These are phyloP conservation scores for Flaveria bidentis DNA, from an alignment of 129 eudicot genomes.

Conservation along the genomic window DNA sequence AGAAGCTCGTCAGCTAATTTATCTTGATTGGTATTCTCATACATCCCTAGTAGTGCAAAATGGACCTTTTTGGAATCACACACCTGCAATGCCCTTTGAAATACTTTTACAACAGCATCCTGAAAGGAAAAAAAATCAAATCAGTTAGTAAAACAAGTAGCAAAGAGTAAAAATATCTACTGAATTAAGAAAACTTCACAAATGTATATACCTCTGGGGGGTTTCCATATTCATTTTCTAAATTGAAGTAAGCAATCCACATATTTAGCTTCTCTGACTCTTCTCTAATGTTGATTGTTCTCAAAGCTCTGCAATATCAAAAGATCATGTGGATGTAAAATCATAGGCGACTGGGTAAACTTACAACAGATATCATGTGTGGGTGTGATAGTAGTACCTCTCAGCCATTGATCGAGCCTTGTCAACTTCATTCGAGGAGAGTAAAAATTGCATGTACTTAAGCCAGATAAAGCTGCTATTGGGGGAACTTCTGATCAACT, in stretches of 20 bases:
- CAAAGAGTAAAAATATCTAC: neutral
- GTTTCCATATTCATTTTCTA: slow-evolving; percentile 84
- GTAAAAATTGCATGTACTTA: slow-evolving; percentile 76
- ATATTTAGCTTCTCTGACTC: slow-evolving; percentile 87
- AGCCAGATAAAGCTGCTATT: slow-evolving; percentile 94
- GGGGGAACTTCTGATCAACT: slow-evolving; percentile 75
- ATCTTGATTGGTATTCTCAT: slow-evolving; percentile 73
- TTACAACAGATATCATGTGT: neutral
- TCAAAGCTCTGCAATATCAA: slow-evolving; percentile 69
- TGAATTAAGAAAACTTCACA: neutral
- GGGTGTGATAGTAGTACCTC: slow-evolving; percentile 44
- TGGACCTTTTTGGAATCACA: slow-evolving; percentile 90
- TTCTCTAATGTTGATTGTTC: slow-evolving; percentile 74
- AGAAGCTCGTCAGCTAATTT: slow-evolving; percentile 76
- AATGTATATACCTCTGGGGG: slow-evolving; percentile 72
- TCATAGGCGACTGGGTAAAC: neutral
- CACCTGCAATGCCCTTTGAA: slow-evolving; percentile 81
- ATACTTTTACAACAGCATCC: slow-evolving; percentile 74
- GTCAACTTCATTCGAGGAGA: slow-evolving; percentile 69
- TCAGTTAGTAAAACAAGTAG: neutral
- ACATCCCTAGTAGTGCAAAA: slow-evolving; percentile 74
- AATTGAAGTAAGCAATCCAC: slow-evolving; percentile 88
- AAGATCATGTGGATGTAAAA: neutral
- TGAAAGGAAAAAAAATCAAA: slow-evolving; percentile 22
- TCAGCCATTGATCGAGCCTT: slow-evolving; percentile 90